These are phyloP conservation scores for Xylaria flabelliformis DNA, from an alignment of 495 filamentous ascomycete genomes.

Conservation along the genomic window DNA sequence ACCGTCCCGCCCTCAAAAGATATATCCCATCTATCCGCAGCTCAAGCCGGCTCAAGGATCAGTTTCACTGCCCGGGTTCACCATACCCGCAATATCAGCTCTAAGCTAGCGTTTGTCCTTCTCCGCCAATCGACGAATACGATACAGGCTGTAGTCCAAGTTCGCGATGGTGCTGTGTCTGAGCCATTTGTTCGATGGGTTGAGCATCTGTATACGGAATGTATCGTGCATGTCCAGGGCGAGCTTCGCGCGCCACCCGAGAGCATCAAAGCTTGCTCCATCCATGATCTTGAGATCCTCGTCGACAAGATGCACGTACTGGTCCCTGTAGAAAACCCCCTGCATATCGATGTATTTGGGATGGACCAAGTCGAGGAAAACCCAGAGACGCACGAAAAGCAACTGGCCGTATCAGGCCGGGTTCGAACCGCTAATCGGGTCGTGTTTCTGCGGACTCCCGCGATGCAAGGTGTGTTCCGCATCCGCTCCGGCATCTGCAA, in stretches of 20 bases:
- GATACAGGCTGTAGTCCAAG: slow-evolving; percentile 78
- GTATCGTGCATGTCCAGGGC: slow-evolving; percentile 79
- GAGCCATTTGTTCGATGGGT: slow-evolving; percentile 92
- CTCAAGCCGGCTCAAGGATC: slow-evolving; percentile 66
- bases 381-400: slow-evolving; percentile 49
- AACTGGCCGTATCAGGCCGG: slow-evolving; percentile 47
- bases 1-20: slow-evolving; percentile 35
- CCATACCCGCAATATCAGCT: slow-evolving; percentile 81
- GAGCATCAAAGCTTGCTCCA: slow-evolving; percentile 76
- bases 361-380: slow-evolving; percentile 51
- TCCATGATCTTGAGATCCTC: slow-evolving; percentile 78
- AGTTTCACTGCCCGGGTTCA: slow-evolving; percentile 85
- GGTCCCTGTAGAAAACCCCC: slow-evolving; percentile 63
- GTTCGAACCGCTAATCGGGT: slow-evolving; percentile 79
- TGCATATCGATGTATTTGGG: slow-evolving; percentile 72
- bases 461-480: slow-evolving; percentile 87
- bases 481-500: slow-evolving; percentile 76
- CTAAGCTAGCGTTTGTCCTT: slow-evolving; percentile 87
- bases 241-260: slow-evolving; percentile 75
- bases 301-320: slow-evolving; percentile 78
- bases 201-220: slow-evolving; percentile 78
- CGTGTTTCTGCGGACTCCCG: slow-evolving; percentile 82
- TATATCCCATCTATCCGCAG: slow-evolving; percentile 33
- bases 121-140: slow-evolving; percentile 81
- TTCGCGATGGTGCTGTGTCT: slow-evolving; percentile 60